phyloP scores from a whole-genome alignment of 495 filamentous ascomycete genomes.

The Talaromyces trachyspermus region DNA sequence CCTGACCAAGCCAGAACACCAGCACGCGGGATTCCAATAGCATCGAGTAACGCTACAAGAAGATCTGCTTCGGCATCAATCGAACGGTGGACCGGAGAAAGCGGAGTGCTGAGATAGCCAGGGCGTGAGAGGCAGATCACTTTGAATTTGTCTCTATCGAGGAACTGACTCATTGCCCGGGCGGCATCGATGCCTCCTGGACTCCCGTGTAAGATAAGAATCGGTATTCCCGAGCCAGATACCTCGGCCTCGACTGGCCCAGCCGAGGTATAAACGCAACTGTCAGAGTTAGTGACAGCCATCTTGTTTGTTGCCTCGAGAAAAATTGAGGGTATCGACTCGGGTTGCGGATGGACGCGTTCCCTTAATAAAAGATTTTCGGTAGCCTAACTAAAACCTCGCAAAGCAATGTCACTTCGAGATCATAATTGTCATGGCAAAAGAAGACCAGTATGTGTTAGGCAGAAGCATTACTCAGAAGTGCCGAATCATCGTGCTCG shows the following conservation, averaged over 20 bases:
- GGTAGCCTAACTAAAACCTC: background rate
- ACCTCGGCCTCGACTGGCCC: background rate
- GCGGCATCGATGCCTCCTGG: background rate
- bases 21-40: background rate
- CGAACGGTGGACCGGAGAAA: background rate
- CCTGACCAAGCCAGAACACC: background rate
- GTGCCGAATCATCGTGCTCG: no score
- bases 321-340: background rate
- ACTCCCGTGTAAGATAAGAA: background rate
- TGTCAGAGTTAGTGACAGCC: background rate
- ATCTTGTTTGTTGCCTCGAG: background rate
- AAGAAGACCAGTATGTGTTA: no score
- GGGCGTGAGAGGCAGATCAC: background rate
- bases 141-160: background rate
- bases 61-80: background rate
- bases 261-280: background rate
- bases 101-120: background rate
- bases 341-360: background rate
- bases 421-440: no score
- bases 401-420: no score
- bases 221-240: background rate
- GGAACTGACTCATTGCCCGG: background rate
- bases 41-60: background rate
- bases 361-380: background rate
- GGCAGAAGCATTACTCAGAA: background rate